phyloP scores from a whole-genome alignment of 345 rosid species.

The Hirschfeldia incana region DNA sequence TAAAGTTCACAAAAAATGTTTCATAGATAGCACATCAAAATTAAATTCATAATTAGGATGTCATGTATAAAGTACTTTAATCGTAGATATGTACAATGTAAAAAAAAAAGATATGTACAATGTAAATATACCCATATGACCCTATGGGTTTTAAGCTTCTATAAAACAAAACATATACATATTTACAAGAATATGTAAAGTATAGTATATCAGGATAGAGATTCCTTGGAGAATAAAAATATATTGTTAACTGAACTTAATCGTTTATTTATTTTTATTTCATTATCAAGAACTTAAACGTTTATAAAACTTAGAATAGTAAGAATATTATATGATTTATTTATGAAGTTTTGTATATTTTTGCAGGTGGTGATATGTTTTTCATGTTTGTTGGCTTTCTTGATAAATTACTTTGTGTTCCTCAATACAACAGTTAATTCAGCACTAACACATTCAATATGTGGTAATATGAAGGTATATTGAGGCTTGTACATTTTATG shows the following conservation, averaged over 20 bases:
- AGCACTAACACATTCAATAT: constrained; percentile 68
- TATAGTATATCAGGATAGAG: neutral
- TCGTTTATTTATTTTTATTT: neutral
- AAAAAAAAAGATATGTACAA: too few relatives aligned
- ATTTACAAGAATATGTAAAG: too few relatives aligned
- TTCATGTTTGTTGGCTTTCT: constrained; percentile 70
- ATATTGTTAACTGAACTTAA: neutral
- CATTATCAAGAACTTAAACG: neutral
- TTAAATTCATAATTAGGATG: neutral
- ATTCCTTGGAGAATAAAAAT: neutral
- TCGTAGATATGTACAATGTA: neutral
- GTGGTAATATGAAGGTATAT: constrained; percentile 70
- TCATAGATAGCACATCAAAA: too few relatives aligned
- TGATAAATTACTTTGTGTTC: constrained; percentile 61
- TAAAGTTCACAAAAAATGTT: neutral
- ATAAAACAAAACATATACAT: too few relatives aligned
- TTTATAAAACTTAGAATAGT: neutral
- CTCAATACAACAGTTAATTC: constrained; percentile 77
- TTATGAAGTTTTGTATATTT: neutral
- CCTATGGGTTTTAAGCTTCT: too few relatives aligned
- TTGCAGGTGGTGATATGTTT: constrained; percentile 61
- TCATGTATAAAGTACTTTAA: neutral
- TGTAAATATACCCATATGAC: too few relatives aligned
- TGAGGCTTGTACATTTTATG: neutral
- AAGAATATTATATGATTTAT: neutral